These are phyloP conservation scores for Brassica hybrid DNA, from an alignment of 441 rosid species.

Conservation along the genomic window DNA sequence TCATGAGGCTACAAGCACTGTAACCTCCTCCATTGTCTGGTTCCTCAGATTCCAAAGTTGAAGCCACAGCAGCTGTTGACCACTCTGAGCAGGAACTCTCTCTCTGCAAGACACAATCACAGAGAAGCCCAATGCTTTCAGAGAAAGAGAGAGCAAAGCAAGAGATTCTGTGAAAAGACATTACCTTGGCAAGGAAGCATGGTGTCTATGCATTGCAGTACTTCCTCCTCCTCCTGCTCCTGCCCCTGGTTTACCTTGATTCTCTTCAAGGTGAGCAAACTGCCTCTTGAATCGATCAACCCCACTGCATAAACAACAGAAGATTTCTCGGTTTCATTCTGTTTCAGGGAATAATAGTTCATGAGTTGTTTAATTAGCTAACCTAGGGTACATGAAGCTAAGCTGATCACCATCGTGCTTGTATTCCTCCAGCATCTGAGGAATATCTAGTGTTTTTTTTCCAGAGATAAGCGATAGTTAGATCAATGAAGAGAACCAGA, in stretches of 20 bases:
- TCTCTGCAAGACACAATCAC: conserved; percentile 49
- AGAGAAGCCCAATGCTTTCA: too few species aligned
- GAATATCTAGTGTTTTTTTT: conserved; percentile 62
- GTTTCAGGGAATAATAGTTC: background rate
- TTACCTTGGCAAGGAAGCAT: conserved; percentile 97
- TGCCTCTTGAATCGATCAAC: conserved; percentile 98
- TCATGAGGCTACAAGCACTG: conserved; percentile 68
- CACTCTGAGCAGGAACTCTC: conserved; percentile 44
- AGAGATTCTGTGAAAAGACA: background rate
- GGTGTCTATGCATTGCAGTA: conserved; percentile 84
- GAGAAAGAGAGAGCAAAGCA: too few species aligned
- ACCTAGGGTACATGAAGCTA: conserved; percentile 99
- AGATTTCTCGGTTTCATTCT: background rate
- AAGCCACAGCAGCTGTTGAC: conserved; percentile 57
- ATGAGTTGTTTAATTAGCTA: conserved; percentile 27
- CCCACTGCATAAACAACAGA: conserved; percentile 61
- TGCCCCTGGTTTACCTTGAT: conserved; percentile 74
- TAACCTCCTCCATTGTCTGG: conserved; percentile 47
- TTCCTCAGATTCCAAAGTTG: conserved; percentile 55
- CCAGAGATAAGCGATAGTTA: conserved; percentile 21
- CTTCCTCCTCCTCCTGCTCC: conserved; percentile 44
- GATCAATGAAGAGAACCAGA: too few species aligned
- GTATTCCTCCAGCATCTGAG: conserved; percentile 97
- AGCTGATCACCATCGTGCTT: conserved; percentile 94
- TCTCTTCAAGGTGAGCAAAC: conserved; percentile 98